A percentile compares a stretch with the other conserved stretches of the same genome.
Evolutionary conservation across 2,329 filamentous ascomycete genomes (phyloP).

Genomic region (Fusarium sp.): DNA sequence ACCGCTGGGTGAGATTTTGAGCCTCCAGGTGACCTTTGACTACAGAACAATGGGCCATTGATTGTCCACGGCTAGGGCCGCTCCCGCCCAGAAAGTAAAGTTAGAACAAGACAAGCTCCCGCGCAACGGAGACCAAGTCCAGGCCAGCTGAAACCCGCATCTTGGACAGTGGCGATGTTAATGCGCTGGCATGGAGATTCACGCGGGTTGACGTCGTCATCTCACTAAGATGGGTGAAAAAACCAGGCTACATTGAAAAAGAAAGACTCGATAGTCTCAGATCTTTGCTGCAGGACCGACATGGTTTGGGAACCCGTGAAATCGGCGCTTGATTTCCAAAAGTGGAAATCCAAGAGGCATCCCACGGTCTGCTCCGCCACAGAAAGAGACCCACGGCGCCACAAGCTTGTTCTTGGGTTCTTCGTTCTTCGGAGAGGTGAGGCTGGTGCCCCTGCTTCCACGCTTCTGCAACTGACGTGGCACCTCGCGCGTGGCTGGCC

Average conservation of each 20-base stretch:
- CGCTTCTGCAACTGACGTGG: slow-evolving; percentile 55
- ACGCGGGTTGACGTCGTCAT: slow-evolving; percentile 38
- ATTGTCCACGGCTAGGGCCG: slow-evolving; percentile 27
- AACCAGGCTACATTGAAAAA: slow-evolving; percentile 15
- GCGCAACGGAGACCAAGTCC: slow-evolving; percentile 11
- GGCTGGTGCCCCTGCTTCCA: slow-evolving; percentile 49
- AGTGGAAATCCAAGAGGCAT: slow-evolving; percentile 44
- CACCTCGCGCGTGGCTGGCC: slow-evolving; percentile 52
- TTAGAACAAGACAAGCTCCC: slow-evolving; percentile 18
- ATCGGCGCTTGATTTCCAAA: slow-evolving; percentile 34
- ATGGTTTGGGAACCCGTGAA: slow-evolving; percentile 28
- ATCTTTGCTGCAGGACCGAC: slow-evolving; percentile 34
- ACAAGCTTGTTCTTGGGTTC: slow-evolving; percentile 20
- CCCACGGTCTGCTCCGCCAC: slow-evolving; percentile 55
- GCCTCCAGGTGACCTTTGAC: slow-evolving; percentile 21
- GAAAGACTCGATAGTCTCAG: slow-evolving; percentile 37
- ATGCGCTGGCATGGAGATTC: slow-evolving; percentile 44
- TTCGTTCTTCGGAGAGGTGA: slow-evolving; percentile 41
- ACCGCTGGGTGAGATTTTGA: slow-evolving; percentile 35
- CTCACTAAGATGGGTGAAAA: background rate
- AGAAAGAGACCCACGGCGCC: slow-evolving; percentile 37
- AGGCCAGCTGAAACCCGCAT: slow-evolving; percentile 43
- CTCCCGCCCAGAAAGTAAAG: slow-evolving; percentile 10
- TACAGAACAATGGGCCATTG: slow-evolving; percentile 16
- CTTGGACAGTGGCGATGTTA: slow-evolving; percentile 38